These are phyloP conservation scores for Emmonsiellopsis sp. DNA, from an alignment of 2,329 filamentous ascomycete species.

Conservation along the genomic window DNA sequence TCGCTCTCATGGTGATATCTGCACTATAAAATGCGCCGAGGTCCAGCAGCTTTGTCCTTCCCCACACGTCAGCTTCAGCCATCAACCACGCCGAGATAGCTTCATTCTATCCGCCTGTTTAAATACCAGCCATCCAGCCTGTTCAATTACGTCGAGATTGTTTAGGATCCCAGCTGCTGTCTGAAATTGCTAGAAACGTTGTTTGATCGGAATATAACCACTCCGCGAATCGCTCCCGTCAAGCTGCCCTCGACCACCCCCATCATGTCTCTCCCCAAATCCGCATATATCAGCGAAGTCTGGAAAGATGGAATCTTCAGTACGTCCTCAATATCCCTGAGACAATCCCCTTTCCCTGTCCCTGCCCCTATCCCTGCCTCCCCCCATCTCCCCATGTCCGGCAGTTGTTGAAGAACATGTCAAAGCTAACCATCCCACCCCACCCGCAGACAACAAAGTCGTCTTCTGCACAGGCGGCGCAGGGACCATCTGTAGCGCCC, in stretches of 20 bases:
- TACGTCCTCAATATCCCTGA: constrained; percentile 32
- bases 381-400: neutral
- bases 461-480: constrained; percentile 93
- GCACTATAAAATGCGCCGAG: no score
- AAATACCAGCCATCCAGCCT: no score
- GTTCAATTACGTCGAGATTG: no score
- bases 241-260: neutral
- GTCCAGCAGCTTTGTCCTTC: no score
- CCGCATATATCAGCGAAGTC: constrained; percentile 68
- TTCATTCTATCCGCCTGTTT: no score
- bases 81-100: no score
- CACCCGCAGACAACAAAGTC: constrained; percentile 63
- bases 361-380: neutral
- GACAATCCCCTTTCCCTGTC: neutral
- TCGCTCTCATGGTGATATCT: no score
- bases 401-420: constrained; percentile 7
- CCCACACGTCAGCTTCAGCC: no score
- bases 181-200: no score
- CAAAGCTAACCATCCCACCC: neutral
- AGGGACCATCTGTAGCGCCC: constrained; percentile 86
- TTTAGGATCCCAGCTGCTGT: no score
- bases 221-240: no score
- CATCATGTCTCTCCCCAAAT: constrained; percentile 60
- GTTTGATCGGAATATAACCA: no score
- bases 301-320: constrained; percentile 86